A percentile compares a stretch with the other conserved stretches of the same genome.
These are phyloP conservation scores for Halteria grandinella DNA, from an alignment of 73 alveolate species.

Conservation along the genomic window DNA sequence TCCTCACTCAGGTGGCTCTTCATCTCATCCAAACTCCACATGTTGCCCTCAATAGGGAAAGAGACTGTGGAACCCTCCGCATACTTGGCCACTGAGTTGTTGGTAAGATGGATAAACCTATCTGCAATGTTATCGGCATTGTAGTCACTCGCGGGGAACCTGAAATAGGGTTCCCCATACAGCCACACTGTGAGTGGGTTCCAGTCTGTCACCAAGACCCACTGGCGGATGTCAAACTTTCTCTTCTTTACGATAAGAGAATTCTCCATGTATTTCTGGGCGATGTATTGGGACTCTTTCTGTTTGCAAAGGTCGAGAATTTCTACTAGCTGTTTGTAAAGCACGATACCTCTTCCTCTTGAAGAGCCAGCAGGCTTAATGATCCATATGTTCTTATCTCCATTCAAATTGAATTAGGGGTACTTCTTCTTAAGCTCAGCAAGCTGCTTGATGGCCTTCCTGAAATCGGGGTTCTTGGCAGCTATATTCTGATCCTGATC, in stretches of 20 bases:
- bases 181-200: slow-evolving; percentile 95
- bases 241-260: slow-evolving; percentile 90
- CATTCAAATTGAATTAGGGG: slow-evolving; percentile 90
- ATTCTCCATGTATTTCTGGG: slow-evolving; percentile 98
- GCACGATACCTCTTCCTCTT: slow-evolving; percentile 96
- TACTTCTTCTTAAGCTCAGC: slow-evolving; percentile 78
- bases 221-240: slow-evolving; percentile 89
- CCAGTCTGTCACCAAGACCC: slow-evolving; percentile 95
- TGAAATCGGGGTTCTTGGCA: slow-evolving; percentile 55
- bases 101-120: slow-evolving; percentile 94
- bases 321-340: slow-evolving; percentile 90
- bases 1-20: slow-evolving; percentile 85
- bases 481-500: slow-evolving; percentile 34
- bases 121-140: slow-evolving; percentile 87
- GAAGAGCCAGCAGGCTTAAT: slow-evolving; percentile 98
- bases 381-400: slow-evolving; percentile 95
- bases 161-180: slow-evolving; percentile 91
- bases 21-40: slow-evolving; percentile 94
- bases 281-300: slow-evolving; percentile 90
- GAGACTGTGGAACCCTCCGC: slow-evolving; percentile 59
- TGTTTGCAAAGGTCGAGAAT: slow-evolving; percentile 80
- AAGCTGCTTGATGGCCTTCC: slow-evolving; percentile 57
- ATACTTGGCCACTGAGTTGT: slow-evolving; percentile 93
- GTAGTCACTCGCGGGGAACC: slow-evolving; percentile 96
- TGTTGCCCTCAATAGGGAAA: slow-evolving; percentile 89